Conservation (phyloP, 495 filamentous ascomycete genomes). For the Pyrenula aspistea region DNA sequence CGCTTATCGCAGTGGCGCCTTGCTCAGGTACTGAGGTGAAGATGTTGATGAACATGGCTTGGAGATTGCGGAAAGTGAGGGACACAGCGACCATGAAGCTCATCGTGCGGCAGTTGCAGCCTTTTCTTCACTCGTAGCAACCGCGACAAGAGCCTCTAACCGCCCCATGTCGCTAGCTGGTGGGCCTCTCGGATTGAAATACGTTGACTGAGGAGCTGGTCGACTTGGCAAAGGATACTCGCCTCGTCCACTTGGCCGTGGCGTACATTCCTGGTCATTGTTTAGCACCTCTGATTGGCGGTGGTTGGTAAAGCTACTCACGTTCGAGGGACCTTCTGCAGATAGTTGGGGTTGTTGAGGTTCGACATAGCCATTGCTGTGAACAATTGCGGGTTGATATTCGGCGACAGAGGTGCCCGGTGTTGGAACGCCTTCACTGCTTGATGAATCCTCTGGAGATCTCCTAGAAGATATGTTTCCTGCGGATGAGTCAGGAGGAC, state of each 20-base stretch:
- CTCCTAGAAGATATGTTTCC: conserved; percentile 35
- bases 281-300: conserved; percentile 13
- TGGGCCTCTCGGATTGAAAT: conserved; percentile 11
- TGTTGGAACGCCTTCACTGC: conserved; percentile 57
- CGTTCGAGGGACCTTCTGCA: conserved; percentile 29
- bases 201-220: not conserved
- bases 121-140: conserved; percentile 74
- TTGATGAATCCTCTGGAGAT: conserved; percentile 62
- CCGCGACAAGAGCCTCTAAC: conserved; percentile 77
- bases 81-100: no score
- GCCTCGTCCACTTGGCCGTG: not conserved
- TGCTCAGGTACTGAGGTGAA: no score
- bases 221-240: not conserved
- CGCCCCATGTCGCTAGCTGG: conserved; percentile 45
- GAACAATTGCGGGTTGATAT: conserved; percentile 52
- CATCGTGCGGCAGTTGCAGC: not conserved
- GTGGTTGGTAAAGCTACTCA: conserved; percentile 14
- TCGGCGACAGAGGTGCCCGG: conserved; percentile 50
- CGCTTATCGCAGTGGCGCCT: no score
- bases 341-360: conserved; percentile 29
- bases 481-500: conserved; percentile 26
- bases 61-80: no score
- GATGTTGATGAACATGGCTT: no score
- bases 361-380: conserved; percentile 51
- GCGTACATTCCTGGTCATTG: not conserved